These are phyloP conservation scores for Bimuria novae-zelandiae DNA, from an alignment of 2,329 filamentous ascomycete species.

Conservation along the genomic window DNA sequence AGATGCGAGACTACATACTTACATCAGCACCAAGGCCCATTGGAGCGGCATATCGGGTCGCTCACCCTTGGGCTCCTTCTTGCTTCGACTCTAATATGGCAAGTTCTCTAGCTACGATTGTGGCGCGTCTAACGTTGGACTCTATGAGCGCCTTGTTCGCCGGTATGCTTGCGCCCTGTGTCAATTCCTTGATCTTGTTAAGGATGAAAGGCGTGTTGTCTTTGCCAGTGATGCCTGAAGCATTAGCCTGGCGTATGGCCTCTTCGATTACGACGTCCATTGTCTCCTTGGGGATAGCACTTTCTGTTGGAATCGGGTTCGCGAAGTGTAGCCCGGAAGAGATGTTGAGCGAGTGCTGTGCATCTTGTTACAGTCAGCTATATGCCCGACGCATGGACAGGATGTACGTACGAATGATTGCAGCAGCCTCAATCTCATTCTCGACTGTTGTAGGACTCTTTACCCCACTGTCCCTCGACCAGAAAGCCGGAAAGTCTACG, in stretches of 20 bases:
- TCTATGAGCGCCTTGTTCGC: constrained; percentile 76
- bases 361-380: constrained; percentile 53
- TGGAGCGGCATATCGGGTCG: constrained; percentile 37
- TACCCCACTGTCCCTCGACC: constrained; percentile 82
- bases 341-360: constrained; percentile 73
- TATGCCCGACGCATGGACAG: neutral
- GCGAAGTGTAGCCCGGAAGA: constrained; percentile 84
- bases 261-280: constrained; percentile 48
- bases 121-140: constrained; percentile 68
- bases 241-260: constrained; percentile 44
- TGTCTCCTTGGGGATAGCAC: constrained; percentile 66
- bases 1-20: constrained; percentile 39
- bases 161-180: constrained; percentile 68
- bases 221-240: constrained; percentile 63
- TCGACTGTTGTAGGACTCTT: constrained; percentile 76
- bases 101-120: constrained; percentile 67
- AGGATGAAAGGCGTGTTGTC: constrained; percentile 86
- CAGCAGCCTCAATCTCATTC: constrained; percentile 80
- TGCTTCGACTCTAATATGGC: constrained; percentile 56
- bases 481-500: constrained; percentile 92
- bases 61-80: constrained; percentile 43
- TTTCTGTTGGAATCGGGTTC: constrained; percentile 78
- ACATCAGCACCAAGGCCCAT: constrained; percentile 44
- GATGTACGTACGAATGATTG: constrained; percentile 70
- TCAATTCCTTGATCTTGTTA: constrained; percentile 77